phyloP scores from a whole-genome alignment of 331 rosid species.

The Malus hybrid region DNA sequence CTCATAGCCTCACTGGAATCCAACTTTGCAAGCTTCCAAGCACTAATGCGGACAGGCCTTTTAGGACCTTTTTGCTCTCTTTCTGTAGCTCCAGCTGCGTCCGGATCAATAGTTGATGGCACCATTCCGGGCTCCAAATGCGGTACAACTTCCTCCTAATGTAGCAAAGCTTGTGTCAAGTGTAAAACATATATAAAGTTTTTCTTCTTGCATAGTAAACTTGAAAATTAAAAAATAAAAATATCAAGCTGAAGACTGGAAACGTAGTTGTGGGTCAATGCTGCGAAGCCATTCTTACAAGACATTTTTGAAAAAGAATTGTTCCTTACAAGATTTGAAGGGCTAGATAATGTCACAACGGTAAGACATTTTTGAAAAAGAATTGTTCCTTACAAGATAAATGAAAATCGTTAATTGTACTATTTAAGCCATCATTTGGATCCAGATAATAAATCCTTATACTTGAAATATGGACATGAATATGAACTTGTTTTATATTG shows the following conservation, averaged over 20 bases:
- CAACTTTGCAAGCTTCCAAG: conserved; percentile 93
- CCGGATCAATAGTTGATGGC: conserved; percentile 94
- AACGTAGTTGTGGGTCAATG: background rate
- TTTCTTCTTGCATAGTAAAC: background rate
- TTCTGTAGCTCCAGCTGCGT: conserved; percentile 70
- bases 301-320: background rate
- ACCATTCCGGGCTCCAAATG: conserved; percentile 98
- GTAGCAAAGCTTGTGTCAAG: conserved; percentile 3
- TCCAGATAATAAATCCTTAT: background rate
- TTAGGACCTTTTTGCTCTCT: conserved; percentile 58
- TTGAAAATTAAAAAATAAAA: background rate
- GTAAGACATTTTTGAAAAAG: background rate
- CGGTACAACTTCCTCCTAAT: conserved; percentile 91
- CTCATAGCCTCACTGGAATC: conserved; percentile 74
- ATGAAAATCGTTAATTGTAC: background rate
- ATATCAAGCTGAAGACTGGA: background rate
- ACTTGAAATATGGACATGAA: background rate
- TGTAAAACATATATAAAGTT: background rate
- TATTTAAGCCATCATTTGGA: background rate
- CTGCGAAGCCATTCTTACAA: background rate
- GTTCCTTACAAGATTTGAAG: background rate
- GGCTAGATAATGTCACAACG: background rate
- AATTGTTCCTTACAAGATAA: background rate
- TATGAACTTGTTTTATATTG: background rate
- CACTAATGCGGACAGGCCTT: conserved; percentile 81